Evolutionary conservation across 345 rosid species (phyloP).

Genomic region (Turritis glabra): DNA sequence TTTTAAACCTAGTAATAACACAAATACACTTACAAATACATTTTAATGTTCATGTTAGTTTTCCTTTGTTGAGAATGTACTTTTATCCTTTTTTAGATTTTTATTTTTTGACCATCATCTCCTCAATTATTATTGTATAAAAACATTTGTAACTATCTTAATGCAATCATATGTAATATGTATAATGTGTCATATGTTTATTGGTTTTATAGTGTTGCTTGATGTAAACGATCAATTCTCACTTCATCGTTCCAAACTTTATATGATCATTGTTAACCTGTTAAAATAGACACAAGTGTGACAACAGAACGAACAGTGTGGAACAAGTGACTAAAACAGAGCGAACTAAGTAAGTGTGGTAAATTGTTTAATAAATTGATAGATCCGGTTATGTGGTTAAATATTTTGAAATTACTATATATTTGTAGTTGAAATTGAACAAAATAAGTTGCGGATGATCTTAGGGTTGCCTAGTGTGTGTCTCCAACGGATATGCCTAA

Average conservation of each 20-base stretch:
- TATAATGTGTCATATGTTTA: conserved; percentile 15
- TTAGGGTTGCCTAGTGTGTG: not conserved
- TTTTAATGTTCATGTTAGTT: too few relatives aligned
- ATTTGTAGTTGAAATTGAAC: not conserved
- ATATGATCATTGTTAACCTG: not conserved
- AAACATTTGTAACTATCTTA: conserved; percentile 2
- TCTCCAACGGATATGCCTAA: not conserved
- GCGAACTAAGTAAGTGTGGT: not conserved
- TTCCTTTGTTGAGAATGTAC: conserved; percentile 15
- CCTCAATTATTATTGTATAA: conserved; percentile 8
- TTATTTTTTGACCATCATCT: not conserved
- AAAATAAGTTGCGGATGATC: not conserved
- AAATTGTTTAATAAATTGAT: not conserved
- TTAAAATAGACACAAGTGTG: not conserved
- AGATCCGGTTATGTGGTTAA: not conserved
- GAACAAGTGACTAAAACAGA: not conserved
- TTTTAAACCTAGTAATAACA: not conserved
- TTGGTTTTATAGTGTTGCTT: conserved; percentile 11
- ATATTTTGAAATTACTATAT: not conserved
- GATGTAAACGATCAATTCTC: not conserved
- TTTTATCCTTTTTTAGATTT: not conserved
- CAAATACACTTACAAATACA: too few relatives aligned
- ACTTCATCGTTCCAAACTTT: too few relatives aligned
- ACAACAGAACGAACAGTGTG: not conserved
- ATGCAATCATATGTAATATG: conserved; percentile 27